A percentile compares a stretch with the other conserved stretches of the same genome.
phyloP scores from a whole-genome alignment of 306 rosid genomes.

The Acmispon strigosus region DNA sequence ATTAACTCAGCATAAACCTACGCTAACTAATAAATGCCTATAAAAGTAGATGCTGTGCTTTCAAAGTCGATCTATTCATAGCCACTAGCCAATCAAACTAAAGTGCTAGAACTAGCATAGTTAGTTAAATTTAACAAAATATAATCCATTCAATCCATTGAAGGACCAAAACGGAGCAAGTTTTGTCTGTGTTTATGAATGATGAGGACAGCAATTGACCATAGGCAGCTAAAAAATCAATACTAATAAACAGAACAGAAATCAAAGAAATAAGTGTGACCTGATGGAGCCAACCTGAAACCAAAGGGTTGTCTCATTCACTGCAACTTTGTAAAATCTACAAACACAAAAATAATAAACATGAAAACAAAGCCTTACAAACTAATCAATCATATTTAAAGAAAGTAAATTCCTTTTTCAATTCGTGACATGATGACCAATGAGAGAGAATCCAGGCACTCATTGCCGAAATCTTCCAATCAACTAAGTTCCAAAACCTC shows the following conservation, averaged over 20 bases:
- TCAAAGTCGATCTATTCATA: not conserved
- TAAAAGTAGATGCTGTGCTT: not conserved
- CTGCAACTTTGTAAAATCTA: constrained; percentile 83
- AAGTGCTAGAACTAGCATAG: constrained; percentile 19
- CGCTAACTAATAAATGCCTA: not conserved
- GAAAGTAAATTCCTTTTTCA: not conserved
- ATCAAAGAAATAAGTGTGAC: constrained; percentile 61
- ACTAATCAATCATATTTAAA: not conserved
- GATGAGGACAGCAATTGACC: not conserved
- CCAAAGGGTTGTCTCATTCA: constrained; percentile 72
- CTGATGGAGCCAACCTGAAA: constrained; percentile 99
- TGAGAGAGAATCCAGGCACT: not conserved
- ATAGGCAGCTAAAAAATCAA: not conserved
- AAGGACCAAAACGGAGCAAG: not conserved
- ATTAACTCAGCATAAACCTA: constrained; percentile 8
- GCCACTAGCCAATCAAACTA: not conserved
- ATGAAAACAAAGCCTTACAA: not conserved
- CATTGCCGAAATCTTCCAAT: not conserved
- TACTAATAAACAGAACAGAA: constrained; percentile 26
- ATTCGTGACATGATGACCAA: not conserved
- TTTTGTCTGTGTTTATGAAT: not conserved
- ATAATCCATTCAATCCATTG: constrained; percentile 2
- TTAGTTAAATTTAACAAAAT: constrained; percentile 13
- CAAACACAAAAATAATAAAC: constrained; percentile 5
- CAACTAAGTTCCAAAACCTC: not conserved